Percentiles rank a stretch among this genome's conserved stretches.
Evolutionary conservation across 2,329 filamentous ascomycete genomes (phyloP).

Genomic region (Herpotrichia juniperi): DNA sequence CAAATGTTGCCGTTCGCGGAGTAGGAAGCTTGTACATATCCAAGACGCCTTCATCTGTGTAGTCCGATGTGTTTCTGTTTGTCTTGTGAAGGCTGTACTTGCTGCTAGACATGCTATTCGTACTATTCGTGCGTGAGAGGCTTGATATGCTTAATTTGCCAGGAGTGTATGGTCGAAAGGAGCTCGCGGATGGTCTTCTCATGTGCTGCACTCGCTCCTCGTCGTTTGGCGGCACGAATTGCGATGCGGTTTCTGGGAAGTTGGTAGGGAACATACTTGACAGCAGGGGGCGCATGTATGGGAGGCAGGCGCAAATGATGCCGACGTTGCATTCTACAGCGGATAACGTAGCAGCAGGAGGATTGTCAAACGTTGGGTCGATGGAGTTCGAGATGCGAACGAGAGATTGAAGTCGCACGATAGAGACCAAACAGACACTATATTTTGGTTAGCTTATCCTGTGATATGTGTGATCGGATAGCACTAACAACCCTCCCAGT

Average conservation of each 20-base stretch:
- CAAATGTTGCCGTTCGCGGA: background rate
- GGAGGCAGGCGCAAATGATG: slow-evolving; percentile 44
- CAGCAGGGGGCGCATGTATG: slow-evolving; percentile 40
- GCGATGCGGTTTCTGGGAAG: slow-evolving; percentile 27
- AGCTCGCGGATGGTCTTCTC: slow-evolving; percentile 13
- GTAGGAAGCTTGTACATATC: slow-evolving; percentile 4
- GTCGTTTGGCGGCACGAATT: slow-evolving; percentile 20
- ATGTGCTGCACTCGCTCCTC: slow-evolving; percentile 27
- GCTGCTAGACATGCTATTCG: background rate
- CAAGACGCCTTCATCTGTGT: slow-evolving; percentile 3
- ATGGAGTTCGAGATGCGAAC: slow-evolving; percentile 32
- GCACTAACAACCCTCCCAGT: slow-evolving; percentile 45
- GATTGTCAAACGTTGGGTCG: slow-evolving; percentile 41
- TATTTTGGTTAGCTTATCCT: background rate
- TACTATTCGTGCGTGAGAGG: slow-evolving; percentile 14
- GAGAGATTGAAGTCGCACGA: slow-evolving; percentile 40
- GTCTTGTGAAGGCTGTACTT: background rate
- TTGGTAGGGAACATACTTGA: slow-evolving; percentile 47
- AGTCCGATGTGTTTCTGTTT: background rate
- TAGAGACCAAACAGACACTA: slow-evolving; percentile 41
- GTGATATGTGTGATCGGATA: background rate
- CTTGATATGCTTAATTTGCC: slow-evolving; percentile 6
- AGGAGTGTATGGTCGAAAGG: slow-evolving; percentile 15
- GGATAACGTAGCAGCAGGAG: slow-evolving; percentile 37
- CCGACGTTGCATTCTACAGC: slow-evolving; percentile 40